Base-by-base conservation (phyloP, 1,284 basidiomycete species). In the Boletus mariae region DNA sequence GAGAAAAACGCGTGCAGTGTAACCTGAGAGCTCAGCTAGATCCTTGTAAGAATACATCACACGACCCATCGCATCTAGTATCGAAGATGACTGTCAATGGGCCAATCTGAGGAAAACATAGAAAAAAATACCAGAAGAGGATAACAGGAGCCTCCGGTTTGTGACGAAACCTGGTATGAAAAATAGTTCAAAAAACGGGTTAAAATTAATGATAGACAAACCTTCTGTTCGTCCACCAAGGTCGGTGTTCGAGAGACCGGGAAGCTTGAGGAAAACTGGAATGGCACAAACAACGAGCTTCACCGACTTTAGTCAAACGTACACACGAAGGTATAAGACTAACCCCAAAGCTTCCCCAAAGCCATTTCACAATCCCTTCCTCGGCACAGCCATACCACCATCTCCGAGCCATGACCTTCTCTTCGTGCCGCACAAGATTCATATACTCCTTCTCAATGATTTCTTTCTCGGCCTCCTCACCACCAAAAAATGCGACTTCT, bases 21-120 rank as follows among this genome's bases (percentile, higher is more conserved):
- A 98, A 11, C 96, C 96, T 1, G 95, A 94, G 31, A 99, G 82
- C 70, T 99, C 96, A 6, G 93, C 88, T 4, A 99, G 78, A 69
- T 98, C 94, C 78, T 92, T 98, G 77, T 98, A 98, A 12, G 92
- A 94, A 70, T 96, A 97, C 93, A 98, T 96, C 8, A 90, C 80
- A 23, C 88, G 82, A 45, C 87, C 87, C 59, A 90, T 84, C 3
- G 87, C 88, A 73, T 90, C 87, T 87, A 52, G 34, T n/a, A 37
- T 51, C 26, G 40, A 40, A n/a, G 20, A 42, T 42, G 25, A 5
- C 13, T 42, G 23, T 52, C 9, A 25, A 32, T 29, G 38, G 20
- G 26, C n/a, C 15, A 38, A 46, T 28, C 13, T 20, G 31, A 35
- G 37, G 11, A 23, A 20, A 25, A 47, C 6, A 43, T 6, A 13